Conservation (phyloP, 2,329 filamentous ascomycete species). For the Hyphodiscus sp. region DNA sequence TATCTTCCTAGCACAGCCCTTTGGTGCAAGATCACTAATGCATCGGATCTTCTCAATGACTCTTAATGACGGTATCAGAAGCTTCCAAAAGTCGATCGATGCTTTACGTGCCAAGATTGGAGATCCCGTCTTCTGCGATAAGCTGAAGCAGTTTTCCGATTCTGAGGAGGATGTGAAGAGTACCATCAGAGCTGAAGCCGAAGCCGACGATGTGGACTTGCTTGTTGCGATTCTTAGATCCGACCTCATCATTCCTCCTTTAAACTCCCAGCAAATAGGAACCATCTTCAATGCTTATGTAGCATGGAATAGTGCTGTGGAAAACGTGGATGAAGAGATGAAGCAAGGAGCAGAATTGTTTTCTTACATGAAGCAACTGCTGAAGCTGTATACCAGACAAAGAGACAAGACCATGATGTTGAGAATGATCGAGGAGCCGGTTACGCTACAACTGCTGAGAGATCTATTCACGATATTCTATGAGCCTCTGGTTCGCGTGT, state of each 20-base stretch:
- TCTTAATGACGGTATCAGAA: constrained; percentile 81
- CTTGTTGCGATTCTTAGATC: constrained; percentile 80
- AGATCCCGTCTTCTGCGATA: constrained; percentile 72
- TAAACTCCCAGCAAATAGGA: constrained; percentile 70
- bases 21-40: constrained; percentile 81
- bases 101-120: constrained; percentile 68
- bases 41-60: constrained; percentile 93
- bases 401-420: constrained; percentile 98
- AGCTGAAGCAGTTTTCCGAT: constrained; percentile 74
- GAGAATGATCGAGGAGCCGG: constrained; percentile 87
- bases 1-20: constrained; percentile 91
- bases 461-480: constrained; percentile 99
- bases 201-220: constrained; percentile 69
- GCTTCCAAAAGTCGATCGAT: constrained; percentile 83
- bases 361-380: constrained; percentile 86
- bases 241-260: constrained; percentile 64
- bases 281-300: constrained; percentile 91
- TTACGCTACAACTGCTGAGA: constrained; percentile 92
- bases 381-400: constrained; percentile 87
- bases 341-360: constrained; percentile 87
- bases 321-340: constrained; percentile 83
- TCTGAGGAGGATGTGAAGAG: constrained; percentile 69
- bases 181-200: constrained; percentile 66
- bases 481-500: constrained; percentile 91
- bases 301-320: constrained; percentile 90